Percentiles rank a stretch among this genome's conserved stretches.
These are phyloP conservation scores for Dothideomycetidae sp. DNA, from an alignment of 2,329 filamentous ascomycete genomes.

Conservation along the genomic window DNA sequence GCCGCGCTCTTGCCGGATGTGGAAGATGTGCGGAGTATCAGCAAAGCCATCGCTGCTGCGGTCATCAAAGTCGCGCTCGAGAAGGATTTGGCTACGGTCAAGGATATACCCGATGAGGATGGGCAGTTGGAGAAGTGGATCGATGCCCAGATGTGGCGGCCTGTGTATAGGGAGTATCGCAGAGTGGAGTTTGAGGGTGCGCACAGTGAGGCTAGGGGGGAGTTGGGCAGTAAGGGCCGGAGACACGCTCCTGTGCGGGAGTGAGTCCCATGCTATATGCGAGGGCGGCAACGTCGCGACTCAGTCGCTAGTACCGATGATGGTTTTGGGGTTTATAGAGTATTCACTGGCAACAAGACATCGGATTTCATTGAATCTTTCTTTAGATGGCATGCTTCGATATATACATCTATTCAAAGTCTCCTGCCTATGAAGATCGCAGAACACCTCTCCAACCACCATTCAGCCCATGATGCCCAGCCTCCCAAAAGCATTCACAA, in stretches of 20 bases:
- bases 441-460: too few relatives aligned
- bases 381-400: too few relatives aligned
- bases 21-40: conserved; percentile 57
- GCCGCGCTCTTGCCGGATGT: conserved; percentile 65
- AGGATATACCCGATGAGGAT: conserved; percentile 47
- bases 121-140: conserved; percentile 56
- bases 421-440: too few relatives aligned
- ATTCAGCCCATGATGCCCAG: conserved; percentile 20
- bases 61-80: conserved; percentile 59
- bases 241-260: conserved; percentile 7
- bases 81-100: conserved; percentile 51
- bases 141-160: conserved; percentile 65
- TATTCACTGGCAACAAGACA: too few relatives aligned
- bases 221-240: conserved; percentile 30
- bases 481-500: conserved; percentile 48
- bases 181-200: conserved; percentile 40
- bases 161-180: conserved; percentile 51
- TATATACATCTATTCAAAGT: too few relatives aligned
- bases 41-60: conserved; percentile 59
- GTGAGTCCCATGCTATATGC: too few relatives aligned
- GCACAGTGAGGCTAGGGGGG: conserved; percentile 44
- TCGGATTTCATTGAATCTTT: too few relatives aligned
- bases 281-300: too few relatives aligned
- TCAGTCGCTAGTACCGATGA: too few relatives aligned
- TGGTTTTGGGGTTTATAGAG: too few relatives aligned